These are phyloP conservation scores for Labyrinthula sp. DNA, from an alignment of 352 stramenopile genomes.

Conservation along the genomic window DNA sequence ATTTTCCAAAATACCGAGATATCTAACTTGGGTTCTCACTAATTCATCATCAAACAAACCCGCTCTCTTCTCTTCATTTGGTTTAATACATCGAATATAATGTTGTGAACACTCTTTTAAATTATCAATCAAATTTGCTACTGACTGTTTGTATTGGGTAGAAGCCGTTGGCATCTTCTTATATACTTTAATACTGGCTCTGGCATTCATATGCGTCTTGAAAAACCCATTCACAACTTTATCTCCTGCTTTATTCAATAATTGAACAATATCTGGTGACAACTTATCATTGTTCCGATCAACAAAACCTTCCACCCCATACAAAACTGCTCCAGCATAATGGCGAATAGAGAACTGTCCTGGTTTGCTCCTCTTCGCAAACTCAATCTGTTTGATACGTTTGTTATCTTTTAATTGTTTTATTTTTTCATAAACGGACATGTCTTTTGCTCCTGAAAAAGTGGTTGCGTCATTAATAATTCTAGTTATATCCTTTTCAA, in stretches of 20 bases:
- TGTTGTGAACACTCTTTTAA: conserved; percentile 77
- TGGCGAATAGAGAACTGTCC: conserved; percentile 72
- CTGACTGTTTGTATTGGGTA: conserved; percentile 68
- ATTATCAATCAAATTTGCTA: conserved; percentile 68
- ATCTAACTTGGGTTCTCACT: conserved; percentile 81
- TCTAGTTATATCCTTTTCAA: conserved; percentile 62
- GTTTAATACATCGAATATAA: conserved; percentile 94
- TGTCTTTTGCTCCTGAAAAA: conserved; percentile 11
- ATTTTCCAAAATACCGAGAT: conserved; percentile 91
- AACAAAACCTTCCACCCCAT: conserved; percentile 75
- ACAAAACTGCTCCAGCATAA: conserved; percentile 76
- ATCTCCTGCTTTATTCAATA: conserved; percentile 45
- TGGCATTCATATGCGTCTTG: conserved; percentile 21
- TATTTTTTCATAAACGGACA: conserved; percentile 29
- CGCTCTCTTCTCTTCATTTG: conserved; percentile 82
- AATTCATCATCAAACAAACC: conserved; percentile 64
- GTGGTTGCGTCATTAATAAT: conserved; percentile 61
- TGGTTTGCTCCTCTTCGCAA: conserved; percentile 1
- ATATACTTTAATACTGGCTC: conserved; percentile 15
- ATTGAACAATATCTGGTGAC: conserved; percentile 66
- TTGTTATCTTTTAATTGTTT: conserved; percentile 29
- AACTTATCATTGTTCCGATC: conserved; percentile 83
- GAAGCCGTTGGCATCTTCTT: conserved; percentile 31
- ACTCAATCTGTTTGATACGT: conserved; percentile 7
- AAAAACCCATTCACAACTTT: conserved; percentile 47